A percentile compares a stretch with the other conserved stretches of the same genome.
phyloP scores from a whole-genome alignment of 805 yeast genomes.

The Metschnikowia santaceciliae region DNA sequence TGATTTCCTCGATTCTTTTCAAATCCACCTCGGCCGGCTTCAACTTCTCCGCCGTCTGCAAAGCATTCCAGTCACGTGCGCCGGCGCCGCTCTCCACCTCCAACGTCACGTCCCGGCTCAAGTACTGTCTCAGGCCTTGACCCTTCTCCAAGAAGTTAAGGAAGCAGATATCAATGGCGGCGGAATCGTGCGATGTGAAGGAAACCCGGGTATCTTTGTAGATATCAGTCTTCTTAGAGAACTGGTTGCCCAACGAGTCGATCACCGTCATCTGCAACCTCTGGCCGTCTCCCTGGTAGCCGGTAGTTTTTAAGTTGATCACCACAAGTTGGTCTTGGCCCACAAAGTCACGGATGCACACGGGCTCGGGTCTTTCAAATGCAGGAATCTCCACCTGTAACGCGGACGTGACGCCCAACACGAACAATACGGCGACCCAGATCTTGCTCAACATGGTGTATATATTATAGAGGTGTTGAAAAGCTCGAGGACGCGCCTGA shows the following conservation, averaged over 20 bases:
- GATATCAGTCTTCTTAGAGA: constrained; percentile 68
- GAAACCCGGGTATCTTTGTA: constrained; percentile 71
- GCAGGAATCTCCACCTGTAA: constrained; percentile 56
- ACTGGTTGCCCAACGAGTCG: constrained; percentile 83
- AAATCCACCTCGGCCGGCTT: constrained; percentile 90
- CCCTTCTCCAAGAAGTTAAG: constrained; percentile 49
- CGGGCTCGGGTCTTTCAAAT: constrained; percentile 46
- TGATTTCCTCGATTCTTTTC: constrained; percentile 79
- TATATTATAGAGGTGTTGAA: not conserved
- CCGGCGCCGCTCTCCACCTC: constrained; percentile 95
- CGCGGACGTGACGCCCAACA: constrained; percentile 28
- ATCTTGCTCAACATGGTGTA: constrained; percentile 10
- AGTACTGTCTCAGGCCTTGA: constrained; percentile 31
- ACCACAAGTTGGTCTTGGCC: constrained; percentile 83
- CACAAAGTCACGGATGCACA: constrained; percentile 91
- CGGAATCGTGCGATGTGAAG: constrained; percentile 77
- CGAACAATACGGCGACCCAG: constrained; percentile 17
- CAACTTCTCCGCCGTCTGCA: constrained; percentile 88
- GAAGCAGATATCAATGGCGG: constrained; percentile 90
- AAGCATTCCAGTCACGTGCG: constrained; percentile 96
- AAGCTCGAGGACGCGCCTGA: constrained; percentile 3
- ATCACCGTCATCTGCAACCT: constrained; percentile 59
- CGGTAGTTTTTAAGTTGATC: constrained; percentile 71
- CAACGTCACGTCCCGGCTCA: constrained; percentile 73
- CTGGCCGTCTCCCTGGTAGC: constrained; percentile 85